Evolutionary conservation across 2,329 filamentous ascomycete genomes (phyloP).

Genomic region (Monosporascus sp.): DNA sequence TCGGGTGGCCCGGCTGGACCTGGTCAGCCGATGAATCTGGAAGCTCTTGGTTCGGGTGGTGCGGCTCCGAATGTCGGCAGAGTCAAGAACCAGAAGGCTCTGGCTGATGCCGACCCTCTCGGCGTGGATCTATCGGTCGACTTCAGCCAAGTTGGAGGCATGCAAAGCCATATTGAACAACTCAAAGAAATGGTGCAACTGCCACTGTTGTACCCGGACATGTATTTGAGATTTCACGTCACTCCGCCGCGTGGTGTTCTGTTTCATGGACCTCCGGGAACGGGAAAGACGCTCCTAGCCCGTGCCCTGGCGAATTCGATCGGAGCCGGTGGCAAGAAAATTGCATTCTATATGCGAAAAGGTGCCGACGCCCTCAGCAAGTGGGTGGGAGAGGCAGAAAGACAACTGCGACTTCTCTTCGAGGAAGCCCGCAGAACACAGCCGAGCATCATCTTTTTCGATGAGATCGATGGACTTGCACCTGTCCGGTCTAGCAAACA

Average conservation of each 20-base stretch:
- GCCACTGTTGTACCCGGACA: conserved; percentile 87
- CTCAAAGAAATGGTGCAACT: conserved; percentile 98
- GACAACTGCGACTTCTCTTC: conserved; percentile 87
- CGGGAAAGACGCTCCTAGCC: conserved; percentile 94
- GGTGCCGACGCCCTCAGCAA: conserved; percentile 96
- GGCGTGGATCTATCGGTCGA: conserved; percentile 90
- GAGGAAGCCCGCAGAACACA: conserved; percentile 94
- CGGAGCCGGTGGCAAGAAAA: conserved; percentile 82
- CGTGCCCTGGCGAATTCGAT: conserved; percentile 88
- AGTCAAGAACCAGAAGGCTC: conserved; percentile 83
- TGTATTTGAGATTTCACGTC: conserved; percentile 86
- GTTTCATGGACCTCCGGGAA: conserved; percentile 95
- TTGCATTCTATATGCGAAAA: conserved; percentile 99
- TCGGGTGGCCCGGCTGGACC: conserved; percentile 38
- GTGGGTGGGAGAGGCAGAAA: conserved; percentile 97
- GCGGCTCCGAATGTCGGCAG: conserved; percentile 78
- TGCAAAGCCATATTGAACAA: conserved; percentile 92
- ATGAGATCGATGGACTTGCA: conserved; percentile 95
- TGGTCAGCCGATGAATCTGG: conserved; percentile 32
- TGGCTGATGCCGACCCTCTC: conserved; percentile 90
- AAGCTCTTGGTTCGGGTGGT: conserved; percentile 35
- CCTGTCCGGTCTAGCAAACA: conserved; percentile 96
- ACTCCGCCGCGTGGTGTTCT: conserved; percentile 91
- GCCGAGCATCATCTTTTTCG: conserved; percentile 98
- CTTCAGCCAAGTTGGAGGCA: conserved; percentile 88